Conservation (phyloP, 2,329 filamentous ascomycete genomes). For the Aspergillus sp. region DNA sequence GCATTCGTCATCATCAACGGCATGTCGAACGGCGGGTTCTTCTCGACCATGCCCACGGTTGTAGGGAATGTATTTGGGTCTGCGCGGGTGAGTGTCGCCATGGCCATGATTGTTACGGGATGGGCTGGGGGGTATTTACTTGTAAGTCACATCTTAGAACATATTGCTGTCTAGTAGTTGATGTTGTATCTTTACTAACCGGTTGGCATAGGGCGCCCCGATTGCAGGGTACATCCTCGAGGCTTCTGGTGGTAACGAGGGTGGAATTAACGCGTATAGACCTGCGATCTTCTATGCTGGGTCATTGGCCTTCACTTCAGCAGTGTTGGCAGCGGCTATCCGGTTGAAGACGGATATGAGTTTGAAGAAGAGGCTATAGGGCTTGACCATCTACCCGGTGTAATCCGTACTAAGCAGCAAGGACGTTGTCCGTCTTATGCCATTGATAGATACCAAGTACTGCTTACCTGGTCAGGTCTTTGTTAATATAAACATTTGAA, state of each 20-base stretch:
- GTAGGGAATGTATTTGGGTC: constrained; percentile 61
- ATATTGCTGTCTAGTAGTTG: not conserved
- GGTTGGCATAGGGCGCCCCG: constrained; percentile 48
- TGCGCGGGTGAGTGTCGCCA: constrained; percentile 54
- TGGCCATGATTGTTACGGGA: constrained; percentile 62
- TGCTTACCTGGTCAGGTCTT: too few relatives aligned
- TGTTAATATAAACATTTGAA: too few relatives aligned
- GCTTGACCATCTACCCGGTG: too few relatives aligned
- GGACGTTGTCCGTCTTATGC: too few relatives aligned
- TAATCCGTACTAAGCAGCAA: too few relatives aligned
- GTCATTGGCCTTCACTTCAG: constrained; percentile 46
- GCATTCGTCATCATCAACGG: constrained; percentile 62
- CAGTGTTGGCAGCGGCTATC: constrained; percentile 35
- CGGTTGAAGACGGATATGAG: constrained; percentile 46
- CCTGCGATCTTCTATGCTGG: constrained; percentile 65
- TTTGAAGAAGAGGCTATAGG: constrained; percentile 1
- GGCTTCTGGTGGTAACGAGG: constrained; percentile 53
- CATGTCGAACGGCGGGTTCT: constrained; percentile 62
- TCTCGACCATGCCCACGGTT: constrained; percentile 63
- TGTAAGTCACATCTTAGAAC: constrained; percentile 37
- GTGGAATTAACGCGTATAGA: constrained; percentile 54
- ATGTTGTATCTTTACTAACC: not conserved
- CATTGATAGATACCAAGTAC: too few relatives aligned
- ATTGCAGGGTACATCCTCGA: constrained; percentile 62
- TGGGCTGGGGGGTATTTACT: constrained; percentile 64